Evolutionary conservation across 139 green algal species (phyloP), one percentile per base, ranked within the genome.

Genomic region (Picochlorum sp.): DNA sequence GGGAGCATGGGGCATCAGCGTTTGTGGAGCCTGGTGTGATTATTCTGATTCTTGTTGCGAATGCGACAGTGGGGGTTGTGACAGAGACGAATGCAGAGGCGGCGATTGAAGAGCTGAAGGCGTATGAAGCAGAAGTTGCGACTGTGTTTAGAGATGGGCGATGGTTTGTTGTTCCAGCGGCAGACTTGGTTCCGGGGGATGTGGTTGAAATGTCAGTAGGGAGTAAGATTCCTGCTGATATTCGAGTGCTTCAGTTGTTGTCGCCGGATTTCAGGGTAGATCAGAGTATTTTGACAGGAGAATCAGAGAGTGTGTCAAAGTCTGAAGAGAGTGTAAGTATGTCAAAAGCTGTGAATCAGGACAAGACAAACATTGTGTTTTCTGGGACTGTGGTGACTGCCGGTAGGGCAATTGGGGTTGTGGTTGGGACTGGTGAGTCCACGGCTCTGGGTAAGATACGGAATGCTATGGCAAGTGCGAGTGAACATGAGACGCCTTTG

Each of bases 11-110:
- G 14, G 55, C 95, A 24, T 70, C 83, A 4, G 94, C 88, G 6
- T 98, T 91, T 80, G 89, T 99, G 24, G 94, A 99, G 79, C 94
- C 94, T 0, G 57, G 84, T 8, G 94, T 99, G 20, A 99, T 99
- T 49, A 50, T 99, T 28, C 73, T 97, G 13, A 99, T 99, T 68
- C 78, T 99, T 41, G 69, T 96, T 3, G 70, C 97, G 14, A 71
- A 83, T 88, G 86, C 86, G 15, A 89, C 81, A 10, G 92, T 98
- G 32, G 92, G 92, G 20, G 92, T 98, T 18, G 80, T 95, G 32
- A 96, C 86, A 1, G 94, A 99, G 67, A 90, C 76, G 13, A 98
- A 99, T 61, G 95, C 94, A 1, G 94, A 98, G 68, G 84, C 81
- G 18, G 94, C 94, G 1, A 73, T 99, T 1, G 92, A 98, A 49